These are phyloP conservation scores for Phytopythium oedochilum DNA, from an alignment of 352 stramenopile species.

Conservation along the genomic window DNA sequence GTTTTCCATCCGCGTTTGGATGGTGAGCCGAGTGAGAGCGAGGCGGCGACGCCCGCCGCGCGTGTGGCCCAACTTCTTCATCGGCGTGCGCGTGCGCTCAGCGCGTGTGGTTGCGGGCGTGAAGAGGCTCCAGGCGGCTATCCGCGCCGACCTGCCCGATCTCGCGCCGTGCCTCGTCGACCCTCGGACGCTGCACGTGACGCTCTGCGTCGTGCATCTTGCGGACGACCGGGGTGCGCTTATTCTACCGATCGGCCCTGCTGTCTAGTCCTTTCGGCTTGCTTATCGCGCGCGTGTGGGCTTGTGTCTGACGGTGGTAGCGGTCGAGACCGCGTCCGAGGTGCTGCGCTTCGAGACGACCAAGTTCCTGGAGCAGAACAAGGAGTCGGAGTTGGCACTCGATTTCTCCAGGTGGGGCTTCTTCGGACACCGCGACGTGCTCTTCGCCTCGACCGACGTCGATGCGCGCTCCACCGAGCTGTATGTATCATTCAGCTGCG, in stretches of 20 bases:
- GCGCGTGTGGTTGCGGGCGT: constrained; percentile 13
- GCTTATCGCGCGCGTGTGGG: too few relatives aligned
- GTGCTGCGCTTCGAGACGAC: constrained; percentile 14
- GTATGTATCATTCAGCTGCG: neutral
- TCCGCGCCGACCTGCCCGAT: constrained; percentile 19
- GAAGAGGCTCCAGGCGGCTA: constrained; percentile 19
- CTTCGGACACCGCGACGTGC: constrained; percentile 33
- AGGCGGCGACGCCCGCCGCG: neutral
- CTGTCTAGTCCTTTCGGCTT: too few relatives aligned
- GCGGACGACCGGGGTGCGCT: constrained; percentile 18
- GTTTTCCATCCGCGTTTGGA: too few relatives aligned
- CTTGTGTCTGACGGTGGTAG: constrained; percentile 5
- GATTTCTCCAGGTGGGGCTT: constrained; percentile 25
- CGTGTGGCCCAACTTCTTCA: constrained; percentile 41
- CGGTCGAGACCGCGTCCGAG: constrained; percentile 15
- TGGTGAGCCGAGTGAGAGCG: too few relatives aligned
- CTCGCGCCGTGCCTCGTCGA: constrained; percentile 28
- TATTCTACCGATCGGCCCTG: too few relatives aligned
- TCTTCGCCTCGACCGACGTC: constrained; percentile 26
- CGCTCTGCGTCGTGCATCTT: constrained; percentile 35
- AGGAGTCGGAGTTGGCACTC: constrained; percentile 12
- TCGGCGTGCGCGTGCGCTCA: constrained; percentile 28
- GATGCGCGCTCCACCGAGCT: neutral
- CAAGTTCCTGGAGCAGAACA: constrained; percentile 8
- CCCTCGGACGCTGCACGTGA: constrained; percentile 37